Base-by-base conservation (phyloP, 129 eudicot species). In the Escallonia herrerae region DNA sequence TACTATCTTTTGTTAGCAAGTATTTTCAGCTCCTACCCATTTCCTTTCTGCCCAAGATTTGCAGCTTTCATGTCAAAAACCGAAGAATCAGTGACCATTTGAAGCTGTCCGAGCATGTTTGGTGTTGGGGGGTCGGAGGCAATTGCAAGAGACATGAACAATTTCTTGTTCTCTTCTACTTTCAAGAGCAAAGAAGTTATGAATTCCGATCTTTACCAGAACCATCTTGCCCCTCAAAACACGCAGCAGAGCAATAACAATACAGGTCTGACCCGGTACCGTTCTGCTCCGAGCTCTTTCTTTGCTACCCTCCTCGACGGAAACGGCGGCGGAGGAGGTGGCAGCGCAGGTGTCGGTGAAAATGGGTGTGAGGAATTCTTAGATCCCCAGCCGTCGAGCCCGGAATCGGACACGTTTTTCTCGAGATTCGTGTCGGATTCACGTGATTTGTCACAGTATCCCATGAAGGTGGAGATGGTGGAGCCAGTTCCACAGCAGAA, bases 201-300 rank as follows among this genome's bases (percentile, higher is more conserved):
- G 40, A 70, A 77, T 0, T 58, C 83, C 40, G 93, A 84, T 78
- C 78, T 72, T 60, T 75, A 69, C 52, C 67, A 62, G 0, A 60
- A 51, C 5, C 70, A 58, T 4, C 61, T 15, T 41, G 72, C 70
- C 59, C 64, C 46, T 6, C 80, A 74, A 4, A 63, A 15, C 37
- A 48, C 14, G 40, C 79, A 68, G 65, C 63, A 69, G 41, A 65
- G 49, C 61, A n/a, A n/a, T n/a, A n/a, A n/a, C n/a, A n/a, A n/a
- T n/a, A 37, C 75, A 8, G 73, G 71, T 0, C 62, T 86, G n/a
- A 53, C 71, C 57, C 69, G 87, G 14, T 77, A 65, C 47, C 76
- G 95, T 3, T 89, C 96, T 12, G 85, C 96, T 42, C 96, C 93
- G 46, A 89, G 90, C 65, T 80, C 96, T 0, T 78, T 80, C 42